Conservation (phyloP, 2,329 filamentous ascomycete species). For the Aspergillus sp. region DNA sequence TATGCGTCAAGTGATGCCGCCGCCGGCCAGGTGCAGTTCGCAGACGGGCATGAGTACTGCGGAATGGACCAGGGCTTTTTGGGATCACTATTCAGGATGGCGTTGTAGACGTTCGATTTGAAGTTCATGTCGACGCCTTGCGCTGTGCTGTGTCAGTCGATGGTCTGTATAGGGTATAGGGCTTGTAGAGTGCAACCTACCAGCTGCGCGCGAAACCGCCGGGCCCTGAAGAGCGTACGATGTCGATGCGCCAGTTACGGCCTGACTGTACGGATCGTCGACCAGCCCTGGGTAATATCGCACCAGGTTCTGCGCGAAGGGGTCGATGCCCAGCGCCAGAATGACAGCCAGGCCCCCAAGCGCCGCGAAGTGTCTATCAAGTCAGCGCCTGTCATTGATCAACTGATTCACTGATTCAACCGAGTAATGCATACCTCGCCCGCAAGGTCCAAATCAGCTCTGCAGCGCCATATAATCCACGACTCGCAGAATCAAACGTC, state of each 20-base stretch:
- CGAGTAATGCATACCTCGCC: neutral
- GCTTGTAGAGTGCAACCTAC: no score
- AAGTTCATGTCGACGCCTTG: neutral
- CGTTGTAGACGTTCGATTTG: conserved; percentile 11
- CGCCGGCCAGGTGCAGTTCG: conserved; percentile 14
- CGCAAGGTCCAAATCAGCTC: conserved; percentile 11
- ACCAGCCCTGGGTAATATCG: conserved; percentile 1
- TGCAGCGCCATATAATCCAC: conserved; percentile 10
- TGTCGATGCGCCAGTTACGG: no score
- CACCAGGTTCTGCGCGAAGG: conserved; percentile 18
- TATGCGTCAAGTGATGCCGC: conserved; percentile 2
- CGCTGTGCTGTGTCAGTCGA: neutral
- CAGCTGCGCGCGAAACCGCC: no score
- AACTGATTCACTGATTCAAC: no score
- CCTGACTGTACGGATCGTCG: no score
- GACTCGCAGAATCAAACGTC: conserved; percentile 16
- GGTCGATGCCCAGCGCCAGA: conserved; percentile 16
- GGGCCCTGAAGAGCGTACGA: no score
- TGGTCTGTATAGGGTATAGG: no score
- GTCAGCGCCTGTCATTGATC: neutral
- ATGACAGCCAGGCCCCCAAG: conserved; percentile 10
- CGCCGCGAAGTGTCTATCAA: conserved; percentile 2
- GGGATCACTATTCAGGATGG: conserved; percentile 7
- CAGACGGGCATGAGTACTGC: conserved; percentile 5
- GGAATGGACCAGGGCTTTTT: conserved; percentile 8